These are phyloP conservation scores for Hypsizygus ulmarius DNA, from an alignment of 1,284 basidiomycete species.

Conservation along the genomic window DNA sequence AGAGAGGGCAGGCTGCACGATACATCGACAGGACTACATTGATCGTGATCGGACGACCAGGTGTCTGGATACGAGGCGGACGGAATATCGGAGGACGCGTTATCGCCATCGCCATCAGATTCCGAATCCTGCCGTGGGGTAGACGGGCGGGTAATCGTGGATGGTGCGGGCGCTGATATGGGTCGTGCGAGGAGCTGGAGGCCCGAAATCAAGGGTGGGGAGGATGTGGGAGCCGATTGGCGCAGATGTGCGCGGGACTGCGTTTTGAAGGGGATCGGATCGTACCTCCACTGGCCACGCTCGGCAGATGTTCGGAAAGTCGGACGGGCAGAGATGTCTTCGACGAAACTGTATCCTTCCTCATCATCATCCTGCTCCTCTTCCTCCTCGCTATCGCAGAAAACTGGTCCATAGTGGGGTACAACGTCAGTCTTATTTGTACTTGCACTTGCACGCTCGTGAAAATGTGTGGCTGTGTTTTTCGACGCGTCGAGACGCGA, in stretches of 20 bases:
- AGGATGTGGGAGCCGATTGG: conserved; percentile 37
- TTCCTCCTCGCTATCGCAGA: conserved; percentile 23
- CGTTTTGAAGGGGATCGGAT: conserved; percentile 36
- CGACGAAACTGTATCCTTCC: conserved; percentile 24
- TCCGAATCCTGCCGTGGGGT: conserved; percentile 9
- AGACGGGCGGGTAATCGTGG: conserved; percentile 8
- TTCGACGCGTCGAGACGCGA: conserved; percentile 23
- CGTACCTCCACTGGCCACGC: conserved; percentile 50
- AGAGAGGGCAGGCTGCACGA: conserved; percentile 28
- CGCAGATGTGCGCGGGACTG: conserved; percentile 24
- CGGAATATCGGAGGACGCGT: conserved; percentile 8
- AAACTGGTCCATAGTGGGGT: conserved; percentile 23
- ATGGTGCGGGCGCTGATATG: conserved; percentile 35
- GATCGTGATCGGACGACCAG: conserved; percentile 9
- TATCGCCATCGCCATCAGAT: conserved; percentile 3
- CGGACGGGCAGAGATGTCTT: conserved; percentile 28
- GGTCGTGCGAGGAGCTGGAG: conserved; percentile 22
- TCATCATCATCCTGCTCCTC: conserved; percentile 23
- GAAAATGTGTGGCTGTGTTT: conserved; percentile 14
- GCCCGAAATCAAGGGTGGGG: conserved; percentile 22
- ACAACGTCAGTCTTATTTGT: conserved; percentile 20
- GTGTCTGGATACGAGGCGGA: conserved; percentile 5
- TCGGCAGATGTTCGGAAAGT: conserved; percentile 52
- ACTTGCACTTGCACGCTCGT: conserved; percentile 19
- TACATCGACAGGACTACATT: conserved; percentile 15